phyloP scores from a whole-genome alignment of 371 early-diverging fungal genomes.

The Syncephalastrum sp. region DNA sequence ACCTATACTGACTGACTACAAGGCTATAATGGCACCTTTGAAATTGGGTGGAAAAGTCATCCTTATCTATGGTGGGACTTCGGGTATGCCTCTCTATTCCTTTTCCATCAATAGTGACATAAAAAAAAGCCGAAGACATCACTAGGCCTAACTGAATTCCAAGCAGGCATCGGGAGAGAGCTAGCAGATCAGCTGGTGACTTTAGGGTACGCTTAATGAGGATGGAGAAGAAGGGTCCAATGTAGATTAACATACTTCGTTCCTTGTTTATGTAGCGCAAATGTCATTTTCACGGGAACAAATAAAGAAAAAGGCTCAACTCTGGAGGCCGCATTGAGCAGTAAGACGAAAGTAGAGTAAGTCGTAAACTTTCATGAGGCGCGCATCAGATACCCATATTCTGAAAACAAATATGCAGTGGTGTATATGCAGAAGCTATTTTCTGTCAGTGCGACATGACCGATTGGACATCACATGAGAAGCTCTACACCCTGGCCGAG shows the following conservation, averaged over 20 bases:
- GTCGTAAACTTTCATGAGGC: too few relatives aligned
- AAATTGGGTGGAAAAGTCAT: conserved; percentile 18
- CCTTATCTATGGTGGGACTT: conserved; percentile 30
- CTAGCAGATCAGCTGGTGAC: conserved; percentile 13
- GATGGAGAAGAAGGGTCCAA: background rate
- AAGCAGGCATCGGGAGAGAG: conserved; percentile 33
- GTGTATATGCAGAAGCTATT: conserved; percentile 14
- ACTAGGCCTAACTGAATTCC: background rate
- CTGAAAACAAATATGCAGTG: background rate
- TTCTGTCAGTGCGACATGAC: conserved; percentile 58
- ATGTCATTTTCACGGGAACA: conserved; percentile 30
- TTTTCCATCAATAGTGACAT: background rate
- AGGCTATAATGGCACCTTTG: conserved; percentile 7
- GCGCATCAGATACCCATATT: too few relatives aligned
- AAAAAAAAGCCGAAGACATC: background rate
- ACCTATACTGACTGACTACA: too few relatives aligned
- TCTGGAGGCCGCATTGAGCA: conserved; percentile 11
- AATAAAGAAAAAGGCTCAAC: conserved; percentile 25
- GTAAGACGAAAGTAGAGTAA: background rate
- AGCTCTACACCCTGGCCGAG: conserved; percentile 39
- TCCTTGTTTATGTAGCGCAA: conserved; percentile 14
- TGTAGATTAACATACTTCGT: background rate
- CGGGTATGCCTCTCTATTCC: conserved; percentile 15
- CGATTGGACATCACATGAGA: conserved; percentile 45
- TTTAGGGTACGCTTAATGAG: conserved; percentile 17